A percentile compares a stretch with the other conserved stretches of the same genome.
Conservation (phyloP, 2,329 filamentous ascomycete genomes). For the Pestalotiopsis sp. region DNA sequence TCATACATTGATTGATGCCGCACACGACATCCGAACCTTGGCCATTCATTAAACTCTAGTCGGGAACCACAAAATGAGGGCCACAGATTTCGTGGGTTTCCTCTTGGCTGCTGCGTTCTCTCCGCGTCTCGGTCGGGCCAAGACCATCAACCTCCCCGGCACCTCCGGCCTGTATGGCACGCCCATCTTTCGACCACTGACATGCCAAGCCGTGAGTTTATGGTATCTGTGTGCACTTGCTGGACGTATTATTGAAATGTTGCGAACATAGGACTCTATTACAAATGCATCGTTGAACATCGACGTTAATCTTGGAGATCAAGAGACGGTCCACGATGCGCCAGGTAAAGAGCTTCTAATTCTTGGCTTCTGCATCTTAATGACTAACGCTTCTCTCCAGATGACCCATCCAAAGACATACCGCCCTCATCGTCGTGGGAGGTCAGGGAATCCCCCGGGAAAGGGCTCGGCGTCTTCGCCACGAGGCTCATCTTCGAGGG, state of each 20-base stretch:
- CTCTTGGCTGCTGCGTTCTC: neutral
- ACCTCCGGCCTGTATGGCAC: neutral
- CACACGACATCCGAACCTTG: too few species aligned
- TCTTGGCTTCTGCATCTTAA: too few species aligned
- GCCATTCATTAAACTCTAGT: too few species aligned
- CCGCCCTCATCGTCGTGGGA: conserved; percentile 17
- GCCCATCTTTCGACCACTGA: neutral
- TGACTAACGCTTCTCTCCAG: neutral
- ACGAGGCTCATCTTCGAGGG: conserved; percentile 33
- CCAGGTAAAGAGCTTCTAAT: neutral
- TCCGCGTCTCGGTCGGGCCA: neutral
- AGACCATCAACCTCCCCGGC: neutral
- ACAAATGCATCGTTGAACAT: neutral
- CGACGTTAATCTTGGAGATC: neutral
- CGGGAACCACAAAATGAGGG: too few species aligned
- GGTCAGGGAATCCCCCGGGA: conserved; percentile 33
- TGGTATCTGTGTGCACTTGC: neutral
- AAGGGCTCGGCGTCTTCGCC: conserved; percentile 44
- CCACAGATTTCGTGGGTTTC: neutral
- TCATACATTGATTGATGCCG: too few species aligned
- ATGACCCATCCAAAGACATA: neutral
- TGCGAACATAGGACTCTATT: neutral
- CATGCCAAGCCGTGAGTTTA: neutral
- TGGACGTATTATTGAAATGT: neutral
- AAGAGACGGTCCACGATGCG: neutral